Percentiles rank a stretch among this genome's conserved stretches.
Conservation (phyloP, 106 monocot species). For the Dioscorea alata region DNA sequence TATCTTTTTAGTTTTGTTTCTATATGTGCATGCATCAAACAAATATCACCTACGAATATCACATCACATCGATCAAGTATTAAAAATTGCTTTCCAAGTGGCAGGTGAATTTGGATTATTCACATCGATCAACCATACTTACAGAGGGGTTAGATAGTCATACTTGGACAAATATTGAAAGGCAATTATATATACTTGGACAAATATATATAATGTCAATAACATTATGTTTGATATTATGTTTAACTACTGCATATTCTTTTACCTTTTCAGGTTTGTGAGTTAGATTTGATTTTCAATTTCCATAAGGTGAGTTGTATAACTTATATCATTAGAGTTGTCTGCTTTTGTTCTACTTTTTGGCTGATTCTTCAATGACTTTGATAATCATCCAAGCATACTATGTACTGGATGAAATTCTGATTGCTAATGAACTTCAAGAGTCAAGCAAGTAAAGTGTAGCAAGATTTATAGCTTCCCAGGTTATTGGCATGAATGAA, state of each 20-base stretch:
- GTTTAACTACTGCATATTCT: neutral
- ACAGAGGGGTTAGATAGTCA: too few relatives aligned
- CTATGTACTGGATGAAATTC: conserved; percentile 79
- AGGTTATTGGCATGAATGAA: too few relatives aligned
- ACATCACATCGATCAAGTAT: too few relatives aligned
- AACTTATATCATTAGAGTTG: neutral
- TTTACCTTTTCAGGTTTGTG: conserved; percentile 60
- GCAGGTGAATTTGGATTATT: conserved; percentile 66
- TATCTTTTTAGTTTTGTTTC: too few relatives aligned
- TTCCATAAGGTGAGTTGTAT: conserved; percentile 78
- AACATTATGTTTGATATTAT: too few relatives aligned
- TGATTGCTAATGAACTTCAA: conserved; percentile 87
- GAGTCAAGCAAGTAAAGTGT: conserved; percentile 86
- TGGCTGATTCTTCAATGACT: neutral
- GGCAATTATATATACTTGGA: too few relatives aligned
- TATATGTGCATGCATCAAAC: too few relatives aligned
- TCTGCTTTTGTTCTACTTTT: neutral
- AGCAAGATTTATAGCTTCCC: conserved; percentile 65
- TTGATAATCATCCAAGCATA: conserved; percentile 46
- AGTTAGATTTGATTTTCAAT: conserved; percentile 96
- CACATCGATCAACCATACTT: too few relatives aligned
- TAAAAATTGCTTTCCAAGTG: conserved; percentile 27
- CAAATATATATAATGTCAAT: too few relatives aligned
- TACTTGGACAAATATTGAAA: too few relatives aligned
- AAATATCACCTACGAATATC: too few relatives aligned